Conservation (phyloP, 2,329 filamentous ascomycete genomes). For the Zarea fungicola region DNA sequence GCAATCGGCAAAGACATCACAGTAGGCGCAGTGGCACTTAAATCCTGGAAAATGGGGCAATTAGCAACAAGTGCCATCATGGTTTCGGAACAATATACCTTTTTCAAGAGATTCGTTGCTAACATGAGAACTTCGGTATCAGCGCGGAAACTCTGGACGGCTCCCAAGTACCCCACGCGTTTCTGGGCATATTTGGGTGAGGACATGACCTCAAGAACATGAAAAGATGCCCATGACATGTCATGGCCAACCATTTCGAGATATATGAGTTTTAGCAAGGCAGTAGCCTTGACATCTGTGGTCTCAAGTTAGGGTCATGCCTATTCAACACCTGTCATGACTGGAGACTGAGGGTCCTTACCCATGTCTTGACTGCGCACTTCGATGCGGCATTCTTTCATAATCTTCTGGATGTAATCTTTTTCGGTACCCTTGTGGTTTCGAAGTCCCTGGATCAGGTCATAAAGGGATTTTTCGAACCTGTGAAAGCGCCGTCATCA, state of each 20-base stretch:
- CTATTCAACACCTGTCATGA: not conserved
- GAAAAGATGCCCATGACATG: constrained; percentile 99
- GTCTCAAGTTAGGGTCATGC: not conserved
- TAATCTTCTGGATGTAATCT: constrained; percentile 87
- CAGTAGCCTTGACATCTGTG: constrained; percentile 88
- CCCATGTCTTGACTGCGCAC: constrained; percentile 92
- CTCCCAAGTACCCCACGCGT: constrained; percentile 87
- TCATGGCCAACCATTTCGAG: constrained; percentile 99
- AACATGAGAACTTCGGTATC: constrained; percentile 98
- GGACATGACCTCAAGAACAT: constrained; percentile 98
- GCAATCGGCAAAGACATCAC: constrained; percentile 81
- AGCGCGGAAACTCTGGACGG: constrained; percentile 90
- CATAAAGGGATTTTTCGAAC: constrained; percentile 99
- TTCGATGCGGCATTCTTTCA: constrained; percentile 93
- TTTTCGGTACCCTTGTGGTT: constrained; percentile 94
- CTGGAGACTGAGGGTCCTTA: constrained; percentile 34
- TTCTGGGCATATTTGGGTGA: constrained; percentile 93
- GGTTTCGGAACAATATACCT: constrained; percentile 45
- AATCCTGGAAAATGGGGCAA: constrained; percentile 50
- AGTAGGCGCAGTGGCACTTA: constrained; percentile 65
- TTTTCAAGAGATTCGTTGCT: constrained; percentile 93
- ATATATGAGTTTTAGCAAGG: constrained; percentile 91
- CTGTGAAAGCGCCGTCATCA: constrained; percentile 38
- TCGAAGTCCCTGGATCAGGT: constrained; percentile 93
- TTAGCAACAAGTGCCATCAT: not conserved